Percentiles rank a stretch among this genome's conserved stretches.
Conservation (phyloP, 345 rosid genomes). For the Excoecaria agallocha region DNA sequence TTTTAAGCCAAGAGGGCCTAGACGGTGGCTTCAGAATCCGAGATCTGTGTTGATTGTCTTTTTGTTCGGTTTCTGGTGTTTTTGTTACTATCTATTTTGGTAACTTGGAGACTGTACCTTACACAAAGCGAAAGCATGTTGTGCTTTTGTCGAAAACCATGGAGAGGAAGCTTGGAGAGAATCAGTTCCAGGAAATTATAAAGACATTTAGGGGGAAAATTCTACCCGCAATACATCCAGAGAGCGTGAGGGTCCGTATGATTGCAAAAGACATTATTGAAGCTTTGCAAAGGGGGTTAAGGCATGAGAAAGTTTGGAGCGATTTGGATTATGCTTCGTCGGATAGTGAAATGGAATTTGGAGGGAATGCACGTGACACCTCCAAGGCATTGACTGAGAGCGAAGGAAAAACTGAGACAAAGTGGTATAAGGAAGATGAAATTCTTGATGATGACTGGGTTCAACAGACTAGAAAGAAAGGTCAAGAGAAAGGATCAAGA, state of each 20-base stretch:
- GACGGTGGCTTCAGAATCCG: conserved; percentile 68
- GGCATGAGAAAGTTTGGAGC: conserved; percentile 63
- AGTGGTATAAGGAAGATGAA: conserved; percentile 71
- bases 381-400: conserved; percentile 39
- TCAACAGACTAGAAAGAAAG: conserved; percentile 63
- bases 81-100: conserved; percentile 60
- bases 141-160: conserved; percentile 61
- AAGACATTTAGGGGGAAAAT: conserved; percentile 58
- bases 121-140: conserved; percentile 76
- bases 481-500: conserved; percentile 39
- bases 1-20: conserved; percentile 70
- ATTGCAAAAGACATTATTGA: conserved; percentile 69
- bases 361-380: conserved; percentile 39
- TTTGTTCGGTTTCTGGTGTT: conserved; percentile 54
- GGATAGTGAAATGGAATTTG: conserved; percentile 31
- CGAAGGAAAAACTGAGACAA: conserved; percentile 31
- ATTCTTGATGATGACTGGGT: conserved; percentile 90
- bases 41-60: conserved; percentile 47
- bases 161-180: conserved; percentile 70
- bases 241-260: conserved; percentile 65
- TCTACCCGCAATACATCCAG: conserved; percentile 79
- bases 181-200: conserved; percentile 61
- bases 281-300: conserved; percentile 79
- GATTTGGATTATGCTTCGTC: conserved; percentile 66
- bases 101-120: conserved; percentile 76